Base-by-base conservation (phyloP, 371 early-diverging fungal genomes). In the Mucor piriformis region DNA sequence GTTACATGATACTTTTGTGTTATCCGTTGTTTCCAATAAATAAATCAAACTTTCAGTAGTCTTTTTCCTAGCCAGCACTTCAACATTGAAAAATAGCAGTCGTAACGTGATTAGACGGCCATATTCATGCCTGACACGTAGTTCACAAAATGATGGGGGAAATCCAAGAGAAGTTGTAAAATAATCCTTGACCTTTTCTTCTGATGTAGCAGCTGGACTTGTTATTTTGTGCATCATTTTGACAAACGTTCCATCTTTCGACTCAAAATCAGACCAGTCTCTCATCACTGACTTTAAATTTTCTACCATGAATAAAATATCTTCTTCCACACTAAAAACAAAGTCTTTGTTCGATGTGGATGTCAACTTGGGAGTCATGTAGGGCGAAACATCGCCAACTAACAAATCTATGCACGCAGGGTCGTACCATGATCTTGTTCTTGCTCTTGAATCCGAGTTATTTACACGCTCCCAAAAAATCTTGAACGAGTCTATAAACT, bases 41-140 rank as follows among this genome's bases (percentile, higher is more conserved):
- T 64, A 50, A 2, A 57, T 37, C 16, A 78, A 48, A 50, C 68
- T 54, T 10, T 66, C 63, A 5, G 54, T 40, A 0, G 61, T 46
- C 24, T 64, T 69, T 47, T 55, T 63, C 10, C 86, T 72, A 2
- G 63, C 60, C 2, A 50, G 16, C 1, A 67, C 55, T 12, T 78
- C 76, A 13, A 83, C 80, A 42, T 84, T 84, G 56, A 86, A 89
- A 48, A 85, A 86, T 10, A 73, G 57, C 6, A 76, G 38, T 3
- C 77, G 64, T 8, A 71, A 46, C 1, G 74, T 71, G 15, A 69
- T 60, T 10, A 74, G 52, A 11, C 76, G 70, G 0, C 76, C 82
- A 51, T 74, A 77, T 67, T 77, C 81, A 29, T 72, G 66, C 15
- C 76, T 61, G 2, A 80, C 54, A 3, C 81, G 67, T 2, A 77